Base-by-base conservation (phyloP, 352 stramenopile genomes). In the Phytophthora idaei region DNA sequence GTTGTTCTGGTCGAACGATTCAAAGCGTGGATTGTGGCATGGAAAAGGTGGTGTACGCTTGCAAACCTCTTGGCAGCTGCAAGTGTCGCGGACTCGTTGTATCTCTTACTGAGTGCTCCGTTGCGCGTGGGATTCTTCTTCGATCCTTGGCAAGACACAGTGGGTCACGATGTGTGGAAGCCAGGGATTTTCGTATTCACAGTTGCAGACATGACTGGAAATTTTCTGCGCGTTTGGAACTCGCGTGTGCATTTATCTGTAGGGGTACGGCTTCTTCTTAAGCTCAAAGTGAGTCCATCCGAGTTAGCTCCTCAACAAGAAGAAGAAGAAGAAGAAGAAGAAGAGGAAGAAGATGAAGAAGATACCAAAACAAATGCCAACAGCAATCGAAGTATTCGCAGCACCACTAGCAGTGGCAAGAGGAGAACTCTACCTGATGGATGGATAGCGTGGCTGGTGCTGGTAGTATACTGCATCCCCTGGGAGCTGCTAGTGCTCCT, bases 71-170 rank as follows among this genome's bases (percentile, higher is more conserved):
- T 72, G 31, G 68, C 61, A 34, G 49, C 51, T 32, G 56, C 71
- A 11, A 77, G 70, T 49, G 79, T 87, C 29, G 4, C 69, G 4
- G 77, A 85, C 39, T 60, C 69, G 8, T 8, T 82, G 25, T 82
- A 81, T 32, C 59, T 85, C 12, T 54, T 87, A 31, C 39, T 82
- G 45, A 73, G 44, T 42, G 57, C 78, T 47, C 74, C 76, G 11
- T 47, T 82, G 11, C 78, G 74, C 0, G 44, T 85, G 27, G 76
- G 77, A 2, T 87, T 84, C 41, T 61, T 73, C 31, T 85, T 85
- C 21, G 77, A 87, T 29, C 69, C 76, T 15, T 76, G 55, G 57
- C 61, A 73, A 17, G 61, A 21, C 12, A n/a, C 50, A 1, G 6
- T 32, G 8, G 29, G 34, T 2, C 25, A 59, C 42, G 15, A 67